phyloP scores from a whole-genome alignment of 495 filamentous ascomycete species.

The Darksidea phi region DNA sequence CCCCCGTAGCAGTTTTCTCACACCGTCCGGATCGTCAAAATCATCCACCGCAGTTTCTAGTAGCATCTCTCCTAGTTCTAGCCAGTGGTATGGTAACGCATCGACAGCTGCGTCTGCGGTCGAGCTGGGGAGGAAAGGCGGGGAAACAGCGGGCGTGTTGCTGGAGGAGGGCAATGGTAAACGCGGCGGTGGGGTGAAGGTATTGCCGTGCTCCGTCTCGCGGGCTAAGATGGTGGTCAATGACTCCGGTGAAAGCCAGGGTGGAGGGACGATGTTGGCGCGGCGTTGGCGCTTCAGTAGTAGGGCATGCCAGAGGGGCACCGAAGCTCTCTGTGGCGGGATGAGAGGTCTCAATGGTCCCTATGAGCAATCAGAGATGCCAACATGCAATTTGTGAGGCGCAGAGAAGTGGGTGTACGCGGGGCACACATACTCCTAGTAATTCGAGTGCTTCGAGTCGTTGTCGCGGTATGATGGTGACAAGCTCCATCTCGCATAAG shows the following conservation, averaged over 20 bases:
- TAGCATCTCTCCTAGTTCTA: conserved; percentile 81
- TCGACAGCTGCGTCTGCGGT: conserved; percentile 60
- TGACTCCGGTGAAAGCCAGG: conserved; percentile 77
- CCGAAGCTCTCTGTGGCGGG: conserved; percentile 73
- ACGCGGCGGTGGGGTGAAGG: conserved; percentile 73
- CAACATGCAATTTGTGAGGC: not conserved
- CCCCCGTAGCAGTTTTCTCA: conserved; percentile 74
- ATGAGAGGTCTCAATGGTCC: conserved; percentile 71
- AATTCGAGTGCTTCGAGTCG: conserved; percentile 80
- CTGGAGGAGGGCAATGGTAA: conserved; percentile 53
- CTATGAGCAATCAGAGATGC: conserved; percentile 46
- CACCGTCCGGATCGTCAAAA: conserved; percentile 69
- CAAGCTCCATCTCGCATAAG: conserved; percentile 93
- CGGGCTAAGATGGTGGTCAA: conserved; percentile 72
- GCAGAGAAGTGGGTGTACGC: not conserved
- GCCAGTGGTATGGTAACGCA: conserved; percentile 88
- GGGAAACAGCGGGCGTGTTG: conserved; percentile 39
- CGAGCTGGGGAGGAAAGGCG: conserved; percentile 63
- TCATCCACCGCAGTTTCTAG: conserved; percentile 84
- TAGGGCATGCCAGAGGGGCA: conserved; percentile 96
- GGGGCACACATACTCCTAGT: conserved; percentile 65
- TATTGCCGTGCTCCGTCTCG: conserved; percentile 66
- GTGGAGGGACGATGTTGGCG: conserved; percentile 87
- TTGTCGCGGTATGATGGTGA: conserved; percentile 90
- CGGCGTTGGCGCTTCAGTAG: conserved; percentile 92